Evolutionary conservation across 345 rosid species (phyloP).

Genomic region (Pugionium dolabratum): DNA sequence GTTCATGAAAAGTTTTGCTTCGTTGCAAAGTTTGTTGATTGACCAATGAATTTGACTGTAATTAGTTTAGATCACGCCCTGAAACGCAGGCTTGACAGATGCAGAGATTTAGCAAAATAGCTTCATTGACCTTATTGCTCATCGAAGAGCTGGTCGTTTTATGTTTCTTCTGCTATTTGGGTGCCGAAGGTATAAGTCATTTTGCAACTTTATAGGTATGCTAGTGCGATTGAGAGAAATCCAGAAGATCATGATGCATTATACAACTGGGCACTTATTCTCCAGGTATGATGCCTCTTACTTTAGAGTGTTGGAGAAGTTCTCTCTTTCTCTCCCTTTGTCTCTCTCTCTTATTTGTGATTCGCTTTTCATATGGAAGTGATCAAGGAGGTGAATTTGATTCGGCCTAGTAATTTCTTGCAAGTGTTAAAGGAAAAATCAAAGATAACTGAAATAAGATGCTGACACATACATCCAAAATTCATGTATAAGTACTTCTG

Average conservation of each 20-base stretch:
- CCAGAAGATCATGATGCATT: constrained; percentile 96
- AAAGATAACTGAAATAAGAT: neutral
- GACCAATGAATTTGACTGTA: constrained; percentile 8
- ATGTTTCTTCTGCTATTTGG: constrained; percentile 19
- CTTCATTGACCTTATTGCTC: constrained; percentile 15
- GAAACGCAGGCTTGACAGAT: constrained; percentile 1
- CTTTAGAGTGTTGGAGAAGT: neutral
- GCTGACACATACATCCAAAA: neutral
- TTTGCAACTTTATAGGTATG: constrained; percentile 63
- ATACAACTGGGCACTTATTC: constrained; percentile 98
- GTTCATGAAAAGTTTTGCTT: too few relatives aligned
- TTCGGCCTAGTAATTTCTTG: too few relatives aligned
- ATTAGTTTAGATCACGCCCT: neutral
- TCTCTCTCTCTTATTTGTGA: too few relatives aligned
- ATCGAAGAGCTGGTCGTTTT: neutral
- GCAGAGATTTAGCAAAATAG: neutral
- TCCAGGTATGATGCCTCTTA: constrained; percentile 65
- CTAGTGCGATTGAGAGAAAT: constrained; percentile 80
- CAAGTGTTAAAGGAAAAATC: neutral
- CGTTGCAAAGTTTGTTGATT: constrained; percentile 5
- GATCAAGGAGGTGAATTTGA: too few relatives aligned
- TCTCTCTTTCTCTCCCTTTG: too few relatives aligned
- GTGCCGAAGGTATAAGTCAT: neutral
- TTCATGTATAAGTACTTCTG: neutral
- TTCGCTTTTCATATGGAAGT: too few relatives aligned